These are phyloP conservation scores for Yamadazyma sp. DNA, from an alignment of 1,139 yeast genomes.

Conservation along the genomic window DNA sequence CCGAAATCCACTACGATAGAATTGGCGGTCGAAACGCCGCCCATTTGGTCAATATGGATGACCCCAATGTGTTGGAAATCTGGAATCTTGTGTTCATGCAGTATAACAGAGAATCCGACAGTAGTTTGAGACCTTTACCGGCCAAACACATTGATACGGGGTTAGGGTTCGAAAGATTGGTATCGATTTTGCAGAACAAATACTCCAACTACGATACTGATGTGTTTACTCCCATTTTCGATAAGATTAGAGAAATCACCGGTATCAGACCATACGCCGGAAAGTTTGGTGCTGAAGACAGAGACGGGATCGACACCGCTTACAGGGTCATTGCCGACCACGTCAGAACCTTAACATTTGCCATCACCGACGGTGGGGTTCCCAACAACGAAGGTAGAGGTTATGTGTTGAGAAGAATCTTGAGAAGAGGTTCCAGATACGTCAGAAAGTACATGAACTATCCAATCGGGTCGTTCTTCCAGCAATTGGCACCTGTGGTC, in stretches of 20 bases:
- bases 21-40: constrained; percentile 98
- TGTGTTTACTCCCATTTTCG: constrained; percentile 86
- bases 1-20: constrained; percentile 95
- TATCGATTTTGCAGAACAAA: constrained; percentile 87
- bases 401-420: constrained; percentile 91
- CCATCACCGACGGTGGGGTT: constrained; percentile 97
- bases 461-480: constrained; percentile 92
- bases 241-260: constrained; percentile 84
- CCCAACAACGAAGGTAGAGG: constrained; percentile 99
- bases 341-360: constrained; percentile 93
- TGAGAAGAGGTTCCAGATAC: constrained; percentile 97
- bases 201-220: constrained; percentile 95
- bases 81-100: constrained; percentile 98
- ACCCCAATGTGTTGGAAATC: constrained; percentile 94
- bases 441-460: constrained; percentile 95
- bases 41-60: constrained; percentile 86
- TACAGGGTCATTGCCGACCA: constrained; percentile 98
- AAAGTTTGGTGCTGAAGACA: constrained; percentile 87
- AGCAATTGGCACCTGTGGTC: constrained; percentile 87
- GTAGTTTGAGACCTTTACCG: constrained; percentile 80
- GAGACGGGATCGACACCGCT: constrained; percentile 95
- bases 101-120: constrained; percentile 89
- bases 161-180: constrained; percentile 97
- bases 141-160: constrained; percentile 97
- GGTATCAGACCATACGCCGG: constrained; percentile 92